These are phyloP conservation scores for Tilletiopsis washingtonensis DNA, from an alignment of 1,284 basidiomycete genomes.

Conservation along the genomic window DNA sequence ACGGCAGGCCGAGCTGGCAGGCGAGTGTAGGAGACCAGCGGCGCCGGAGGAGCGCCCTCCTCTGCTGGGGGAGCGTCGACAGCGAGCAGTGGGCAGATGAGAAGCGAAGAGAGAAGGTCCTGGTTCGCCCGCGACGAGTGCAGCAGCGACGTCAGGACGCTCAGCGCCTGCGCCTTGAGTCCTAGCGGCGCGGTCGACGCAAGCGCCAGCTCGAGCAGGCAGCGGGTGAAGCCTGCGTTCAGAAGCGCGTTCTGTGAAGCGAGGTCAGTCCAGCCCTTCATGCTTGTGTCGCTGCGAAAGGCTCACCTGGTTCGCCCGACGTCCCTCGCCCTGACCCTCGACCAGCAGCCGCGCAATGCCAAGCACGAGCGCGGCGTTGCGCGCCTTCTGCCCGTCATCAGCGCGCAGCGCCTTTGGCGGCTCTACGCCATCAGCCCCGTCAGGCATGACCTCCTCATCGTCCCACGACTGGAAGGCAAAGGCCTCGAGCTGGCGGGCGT, in stretches of 20 bases:
- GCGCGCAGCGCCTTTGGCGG: neutral
- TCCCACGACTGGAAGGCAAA: conserved; percentile 92
- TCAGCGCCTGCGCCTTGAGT: conserved; percentile 66
- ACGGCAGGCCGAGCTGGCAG: conserved; percentile 20
- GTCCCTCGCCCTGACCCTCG: conserved; percentile 48
- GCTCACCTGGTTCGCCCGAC: conserved; percentile 52
- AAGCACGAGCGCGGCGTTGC: conserved; percentile 68
- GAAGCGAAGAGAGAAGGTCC: conserved; percentile 48
- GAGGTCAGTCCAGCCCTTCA: neutral
- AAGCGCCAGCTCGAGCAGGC: conserved; percentile 76
- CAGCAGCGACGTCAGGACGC: conserved; percentile 54
- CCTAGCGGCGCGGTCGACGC: conserved; percentile 81
- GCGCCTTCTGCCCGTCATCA: conserved; percentile 68
- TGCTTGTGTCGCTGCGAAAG: neutral
- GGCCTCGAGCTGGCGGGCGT: conserved; percentile 60
- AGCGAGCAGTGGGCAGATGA: conserved; percentile 24
- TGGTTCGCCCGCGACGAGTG: conserved; percentile 49
- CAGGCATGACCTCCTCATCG: neutral
- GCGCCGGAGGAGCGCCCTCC: neutral
- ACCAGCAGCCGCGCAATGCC: conserved; percentile 64
- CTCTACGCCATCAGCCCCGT: conserved; percentile 1
- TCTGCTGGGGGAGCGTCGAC: neutral
- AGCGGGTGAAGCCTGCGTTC: conserved; percentile 62
- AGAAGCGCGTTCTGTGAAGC: conserved; percentile 52
- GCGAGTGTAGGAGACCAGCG: conserved; percentile 11